A percentile compares a stretch with the other conserved stretches of the same genome.
These are phyloP conservation scores for Plenodomus biglobosus DNA, from an alignment of 2,329 filamentous ascomycete genomes.

Conservation along the genomic window DNA sequence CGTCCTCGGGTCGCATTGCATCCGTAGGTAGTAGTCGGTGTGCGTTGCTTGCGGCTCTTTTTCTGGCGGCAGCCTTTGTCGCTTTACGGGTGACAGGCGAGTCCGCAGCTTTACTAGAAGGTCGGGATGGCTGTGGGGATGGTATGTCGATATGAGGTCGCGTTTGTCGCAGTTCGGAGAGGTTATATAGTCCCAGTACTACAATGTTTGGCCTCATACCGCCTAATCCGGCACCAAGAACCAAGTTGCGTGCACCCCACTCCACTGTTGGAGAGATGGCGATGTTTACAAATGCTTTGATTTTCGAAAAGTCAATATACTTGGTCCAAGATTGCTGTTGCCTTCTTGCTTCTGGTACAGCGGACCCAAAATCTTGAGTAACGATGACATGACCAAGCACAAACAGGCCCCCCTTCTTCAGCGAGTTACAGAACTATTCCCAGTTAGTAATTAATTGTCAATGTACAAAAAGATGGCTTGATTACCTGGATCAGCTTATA, in stretches of 20 bases:
- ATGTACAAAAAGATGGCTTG: slow-evolving; percentile 80
- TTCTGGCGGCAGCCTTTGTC: slow-evolving; percentile 39
- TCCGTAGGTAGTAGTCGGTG: slow-evolving; percentile 68
- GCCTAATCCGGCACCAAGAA: slow-evolving; percentile 77
- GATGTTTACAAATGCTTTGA: slow-evolving; percentile 88
- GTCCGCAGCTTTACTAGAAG: slow-evolving; percentile 31
- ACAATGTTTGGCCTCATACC: slow-evolving; percentile 91
- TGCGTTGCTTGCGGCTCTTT: slow-evolving; percentile 53
- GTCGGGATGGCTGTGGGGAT: slow-evolving; percentile 45
- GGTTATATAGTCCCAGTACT: slow-evolving; percentile 76
- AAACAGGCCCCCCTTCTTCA: slow-evolving; percentile 85
- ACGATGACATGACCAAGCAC: slow-evolving; percentile 88
- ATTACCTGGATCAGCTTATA: slow-evolving; percentile 66
- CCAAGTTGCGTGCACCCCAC: slow-evolving; percentile 82
- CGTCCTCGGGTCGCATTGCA: slow-evolving; percentile 65
- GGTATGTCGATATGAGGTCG: slow-evolving; percentile 61
- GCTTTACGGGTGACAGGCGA: slow-evolving; percentile 37
- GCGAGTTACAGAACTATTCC: slow-evolving; percentile 86
- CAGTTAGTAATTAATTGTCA: slow-evolving; percentile 78
- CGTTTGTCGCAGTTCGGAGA: slow-evolving; percentile 71
- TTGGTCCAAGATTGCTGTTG: slow-evolving; percentile 83
- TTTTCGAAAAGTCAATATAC: slow-evolving; percentile 81
- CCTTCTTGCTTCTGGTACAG: slow-evolving; percentile 76
- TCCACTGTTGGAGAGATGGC: slow-evolving; percentile 79
- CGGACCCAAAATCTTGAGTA: slow-evolving; percentile 74